A percentile compares a stretch with the other conserved stretches of the same genome.
phyloP scores from a whole-genome alignment of 1,284 basidiomycete genomes.

The Singerocomus inundabilis region DNA sequence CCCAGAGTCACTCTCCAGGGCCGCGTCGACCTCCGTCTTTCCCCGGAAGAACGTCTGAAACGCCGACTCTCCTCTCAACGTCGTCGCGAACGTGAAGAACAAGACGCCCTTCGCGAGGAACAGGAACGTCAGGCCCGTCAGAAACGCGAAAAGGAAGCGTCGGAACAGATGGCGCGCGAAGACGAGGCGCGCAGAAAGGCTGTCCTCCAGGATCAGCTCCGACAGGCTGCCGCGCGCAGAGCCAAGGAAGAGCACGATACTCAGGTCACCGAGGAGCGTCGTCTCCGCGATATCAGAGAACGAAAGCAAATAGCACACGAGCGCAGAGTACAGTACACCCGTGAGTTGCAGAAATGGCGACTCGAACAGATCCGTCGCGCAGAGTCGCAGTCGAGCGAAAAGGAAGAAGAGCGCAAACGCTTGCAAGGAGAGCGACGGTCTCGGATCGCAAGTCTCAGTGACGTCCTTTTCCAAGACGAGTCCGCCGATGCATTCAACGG shows the following conservation, averaged over 20 bases:
- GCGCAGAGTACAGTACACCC: slow-evolving; percentile 51
- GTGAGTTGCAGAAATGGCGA: slow-evolving; percentile 55
- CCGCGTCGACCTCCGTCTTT: slow-evolving; percentile 9
- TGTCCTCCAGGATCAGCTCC: slow-evolving; percentile 50
- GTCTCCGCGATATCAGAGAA: slow-evolving; percentile 45
- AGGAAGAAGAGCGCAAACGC: slow-evolving; percentile 43
- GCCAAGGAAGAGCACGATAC: slow-evolving; percentile 47
- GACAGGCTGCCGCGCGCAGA: slow-evolving; percentile 45
- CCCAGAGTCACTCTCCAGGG: slow-evolving; percentile 6
- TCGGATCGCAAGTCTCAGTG: slow-evolving; percentile 45
- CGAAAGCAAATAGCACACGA: slow-evolving; percentile 49
- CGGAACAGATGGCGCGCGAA: slow-evolving; percentile 45
- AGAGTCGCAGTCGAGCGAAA: slow-evolving; percentile 45
- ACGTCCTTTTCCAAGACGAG: slow-evolving; percentile 42
- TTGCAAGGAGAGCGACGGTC: slow-evolving; percentile 46
- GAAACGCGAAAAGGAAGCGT: slow-evolving; percentile 47
- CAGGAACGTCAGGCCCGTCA: slow-evolving; percentile 46
- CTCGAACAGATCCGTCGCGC: slow-evolving; percentile 47
- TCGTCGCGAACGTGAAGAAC: slow-evolving; percentile 49
- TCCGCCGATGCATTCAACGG: slow-evolving; percentile 47
- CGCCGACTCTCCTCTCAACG: slow-evolving; percentile 40
- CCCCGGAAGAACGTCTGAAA: slow-evolving; percentile 44
- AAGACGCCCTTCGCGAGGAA: slow-evolving; percentile 49
- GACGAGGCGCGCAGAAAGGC: slow-evolving; percentile 48
- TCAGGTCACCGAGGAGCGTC: slow-evolving; percentile 50